These are phyloP conservation scores for Garcileccinum viscosum DNA, from an alignment of 1,284 basidiomycete species.

Conservation along the genomic window DNA sequence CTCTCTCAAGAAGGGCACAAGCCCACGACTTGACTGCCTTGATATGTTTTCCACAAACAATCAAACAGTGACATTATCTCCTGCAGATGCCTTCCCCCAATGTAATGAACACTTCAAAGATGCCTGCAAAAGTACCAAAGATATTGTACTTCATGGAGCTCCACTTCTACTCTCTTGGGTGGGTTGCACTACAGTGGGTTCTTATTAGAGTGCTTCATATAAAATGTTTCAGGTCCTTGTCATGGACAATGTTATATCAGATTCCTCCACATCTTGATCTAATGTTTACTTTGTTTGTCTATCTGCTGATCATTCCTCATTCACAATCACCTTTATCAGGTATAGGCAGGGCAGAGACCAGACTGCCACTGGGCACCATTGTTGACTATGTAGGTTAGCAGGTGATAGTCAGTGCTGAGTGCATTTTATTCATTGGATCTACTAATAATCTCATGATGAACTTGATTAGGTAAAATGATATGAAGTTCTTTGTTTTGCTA, in stretches of 20 bases:
- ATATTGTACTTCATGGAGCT: constrained; percentile 21
- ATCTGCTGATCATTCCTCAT: no score
- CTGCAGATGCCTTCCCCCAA: background rate
- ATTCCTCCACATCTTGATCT: background rate
- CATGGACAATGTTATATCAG: constrained; percentile 36
- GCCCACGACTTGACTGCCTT: constrained; percentile 30
- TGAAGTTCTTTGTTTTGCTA: constrained; percentile 38
- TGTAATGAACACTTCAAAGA: constrained; percentile 10
- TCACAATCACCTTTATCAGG: background rate
- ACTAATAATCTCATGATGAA: background rate
- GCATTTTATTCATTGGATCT: background rate
- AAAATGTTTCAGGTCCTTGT: constrained; percentile 30
- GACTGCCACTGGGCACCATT: constrained; percentile 34
- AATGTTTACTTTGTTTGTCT: background rate
- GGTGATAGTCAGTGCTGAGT: constrained; percentile 27
- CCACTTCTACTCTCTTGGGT: constrained; percentile 36
- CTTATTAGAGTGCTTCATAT: background rate
- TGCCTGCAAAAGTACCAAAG: constrained; percentile 17
- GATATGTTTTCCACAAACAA: constrained; percentile 23
- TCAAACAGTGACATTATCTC: constrained; percentile 1
- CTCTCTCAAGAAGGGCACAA: constrained; percentile 25
- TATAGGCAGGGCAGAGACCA: constrained; percentile 21
- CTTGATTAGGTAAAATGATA: constrained; percentile 32
- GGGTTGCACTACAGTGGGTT: constrained; percentile 7
- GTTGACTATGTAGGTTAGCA: constrained; percentile 28